Evolutionary conservation across 352 stramenopile genomes (phyloP).

Genomic region (Achlya hypogyna): DNA sequence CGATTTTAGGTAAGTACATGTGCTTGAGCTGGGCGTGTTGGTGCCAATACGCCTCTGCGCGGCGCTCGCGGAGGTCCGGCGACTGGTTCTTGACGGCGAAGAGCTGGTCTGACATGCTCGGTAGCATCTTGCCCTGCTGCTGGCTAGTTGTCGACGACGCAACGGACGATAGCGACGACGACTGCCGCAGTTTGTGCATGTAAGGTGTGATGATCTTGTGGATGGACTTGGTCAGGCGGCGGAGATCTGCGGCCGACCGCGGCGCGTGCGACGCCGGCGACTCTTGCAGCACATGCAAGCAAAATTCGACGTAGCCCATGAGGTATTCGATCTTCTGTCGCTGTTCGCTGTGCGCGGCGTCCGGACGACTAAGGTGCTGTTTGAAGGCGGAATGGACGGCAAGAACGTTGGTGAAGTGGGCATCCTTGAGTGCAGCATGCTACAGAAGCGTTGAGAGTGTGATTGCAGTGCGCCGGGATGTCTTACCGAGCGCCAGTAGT

Average conservation of each 20-base stretch:
- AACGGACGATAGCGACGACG: neutral
- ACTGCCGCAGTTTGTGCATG: slow-evolving; percentile 12
- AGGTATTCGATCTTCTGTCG: slow-evolving; percentile 16
- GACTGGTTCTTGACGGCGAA: slow-evolving; percentile 2
- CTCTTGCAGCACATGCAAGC: slow-evolving; percentile 12
- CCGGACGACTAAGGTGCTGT: slow-evolving; percentile 4
- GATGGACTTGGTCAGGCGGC: slow-evolving; percentile 15
- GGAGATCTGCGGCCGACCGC: neutral
- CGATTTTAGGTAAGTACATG: slow-evolving; percentile 3
- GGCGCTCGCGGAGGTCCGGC: neutral
- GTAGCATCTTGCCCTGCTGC: neutral
- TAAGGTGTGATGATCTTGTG: slow-evolving; percentile 19
- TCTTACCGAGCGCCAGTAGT: slow-evolving; percentile 19
- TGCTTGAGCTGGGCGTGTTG: slow-evolving; percentile 12
- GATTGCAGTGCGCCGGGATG: too few species aligned
- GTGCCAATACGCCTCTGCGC: slow-evolving; percentile 12
- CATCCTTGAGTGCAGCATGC: slow-evolving; percentile 10
- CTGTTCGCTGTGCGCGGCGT: neutral
- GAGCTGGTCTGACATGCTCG: neutral
- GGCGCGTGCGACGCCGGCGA: neutral
- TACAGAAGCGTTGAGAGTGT: too few species aligned
- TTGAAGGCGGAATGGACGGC: slow-evolving; percentile 11
- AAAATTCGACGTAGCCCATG: slow-evolving; percentile 18
- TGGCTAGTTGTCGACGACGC: neutral
- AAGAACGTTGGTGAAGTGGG: slow-evolving; percentile 7